Conservation (phyloP, 2,329 filamentous ascomycete genomes). For the Stemphylium beticola region DNA sequence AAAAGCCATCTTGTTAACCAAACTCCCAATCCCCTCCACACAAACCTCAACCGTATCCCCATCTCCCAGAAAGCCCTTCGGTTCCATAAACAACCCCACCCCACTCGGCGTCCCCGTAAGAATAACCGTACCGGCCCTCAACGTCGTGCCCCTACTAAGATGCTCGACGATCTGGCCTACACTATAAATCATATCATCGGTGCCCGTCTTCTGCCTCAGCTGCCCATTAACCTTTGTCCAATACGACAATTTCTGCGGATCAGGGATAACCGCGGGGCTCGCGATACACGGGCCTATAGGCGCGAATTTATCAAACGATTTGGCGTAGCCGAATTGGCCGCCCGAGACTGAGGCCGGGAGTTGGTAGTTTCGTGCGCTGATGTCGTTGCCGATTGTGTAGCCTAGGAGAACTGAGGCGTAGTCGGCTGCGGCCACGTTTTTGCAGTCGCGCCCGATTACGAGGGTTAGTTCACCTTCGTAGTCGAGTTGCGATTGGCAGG, state of each 20-base stretch:
- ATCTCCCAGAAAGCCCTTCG: conserved; percentile 46
- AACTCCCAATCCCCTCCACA: conserved; percentile 44
- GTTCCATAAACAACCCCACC: conserved; percentile 47
- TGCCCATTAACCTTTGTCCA: conserved; percentile 54
- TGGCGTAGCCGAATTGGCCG: conserved; percentile 51
- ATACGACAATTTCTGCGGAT: conserved; percentile 44
- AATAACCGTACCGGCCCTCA: conserved; percentile 55
- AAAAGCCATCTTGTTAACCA: conserved; percentile 44
- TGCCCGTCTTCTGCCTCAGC: conserved; percentile 51
- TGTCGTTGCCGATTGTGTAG: conserved; percentile 69
- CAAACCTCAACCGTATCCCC: conserved; percentile 46
- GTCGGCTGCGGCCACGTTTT: conserved; percentile 57
- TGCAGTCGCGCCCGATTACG: conserved; percentile 41
- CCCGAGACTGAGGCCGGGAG: conserved; percentile 40
- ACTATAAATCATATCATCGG: conserved; percentile 57
- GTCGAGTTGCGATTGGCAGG: conserved; percentile 43
- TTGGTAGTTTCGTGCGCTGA: conserved; percentile 65
- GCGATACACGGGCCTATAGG: conserved; percentile 54
- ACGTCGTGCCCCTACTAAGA: conserved; percentile 54
- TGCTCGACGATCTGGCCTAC: conserved; percentile 53
- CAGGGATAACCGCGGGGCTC: conserved; percentile 34
- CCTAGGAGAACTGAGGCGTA: conserved; percentile 67
- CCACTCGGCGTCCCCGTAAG: conserved; percentile 59
- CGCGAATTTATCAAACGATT: conserved; percentile 54
- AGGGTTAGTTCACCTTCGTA: conserved; percentile 50